A percentile compares a stretch with the other conserved stretches of the same genome.
Evolutionary conservation across 768 basidiomycete genomes (phyloP).

Genomic region (Coprinopsis marcescibilis): DNA sequence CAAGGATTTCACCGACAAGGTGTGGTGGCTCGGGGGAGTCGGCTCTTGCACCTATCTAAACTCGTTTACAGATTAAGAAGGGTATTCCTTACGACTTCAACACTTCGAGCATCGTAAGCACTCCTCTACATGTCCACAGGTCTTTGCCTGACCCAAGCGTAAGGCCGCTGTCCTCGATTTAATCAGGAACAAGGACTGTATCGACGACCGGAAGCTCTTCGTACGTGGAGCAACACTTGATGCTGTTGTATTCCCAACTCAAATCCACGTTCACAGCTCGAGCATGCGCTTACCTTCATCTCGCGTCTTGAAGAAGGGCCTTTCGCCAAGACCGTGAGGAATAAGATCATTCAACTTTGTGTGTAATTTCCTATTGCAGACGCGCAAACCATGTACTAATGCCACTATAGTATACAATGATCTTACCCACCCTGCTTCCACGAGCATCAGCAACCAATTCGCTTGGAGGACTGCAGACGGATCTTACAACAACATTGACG

Average conservation of each 20-base stretch:
- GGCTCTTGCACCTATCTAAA: slow-evolving; percentile 32
- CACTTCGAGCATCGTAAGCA: slow-evolving; percentile 38
- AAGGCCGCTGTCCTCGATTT: slow-evolving; percentile 60
- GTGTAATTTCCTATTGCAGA: slow-evolving; percentile 20
- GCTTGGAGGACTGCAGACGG: slow-evolving; percentile 76
- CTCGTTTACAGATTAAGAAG: slow-evolving; percentile 35
- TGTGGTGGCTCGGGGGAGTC: slow-evolving; percentile 35
- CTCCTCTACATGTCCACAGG: neutral
- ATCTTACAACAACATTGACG: slow-evolving; percentile 62
- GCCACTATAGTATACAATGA: slow-evolving; percentile 65
- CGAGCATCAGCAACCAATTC: slow-evolving; percentile 56
- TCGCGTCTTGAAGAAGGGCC: slow-evolving; percentile 49
- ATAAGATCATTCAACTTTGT: slow-evolving; percentile 54
- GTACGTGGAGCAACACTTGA: slow-evolving; percentile 34
- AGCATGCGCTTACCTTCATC: slow-evolving; percentile 60
- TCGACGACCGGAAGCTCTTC: slow-evolving; percentile 75
- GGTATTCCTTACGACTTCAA: slow-evolving; percentile 31
- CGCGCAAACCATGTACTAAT: neutral
- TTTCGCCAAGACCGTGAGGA: slow-evolving; percentile 30
- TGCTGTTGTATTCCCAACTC: neutral
- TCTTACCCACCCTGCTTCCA: slow-evolving; percentile 71
- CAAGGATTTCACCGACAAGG: neutral
- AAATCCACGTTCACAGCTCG: slow-evolving; percentile 47
- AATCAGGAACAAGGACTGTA: slow-evolving; percentile 49
- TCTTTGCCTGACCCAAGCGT: neutral